A percentile compares a stretch with the other conserved stretches of the same genome.
Conservation (phyloP, 2,329 filamentous ascomycete genomes). For the Sporothrix schenckii region DNA sequence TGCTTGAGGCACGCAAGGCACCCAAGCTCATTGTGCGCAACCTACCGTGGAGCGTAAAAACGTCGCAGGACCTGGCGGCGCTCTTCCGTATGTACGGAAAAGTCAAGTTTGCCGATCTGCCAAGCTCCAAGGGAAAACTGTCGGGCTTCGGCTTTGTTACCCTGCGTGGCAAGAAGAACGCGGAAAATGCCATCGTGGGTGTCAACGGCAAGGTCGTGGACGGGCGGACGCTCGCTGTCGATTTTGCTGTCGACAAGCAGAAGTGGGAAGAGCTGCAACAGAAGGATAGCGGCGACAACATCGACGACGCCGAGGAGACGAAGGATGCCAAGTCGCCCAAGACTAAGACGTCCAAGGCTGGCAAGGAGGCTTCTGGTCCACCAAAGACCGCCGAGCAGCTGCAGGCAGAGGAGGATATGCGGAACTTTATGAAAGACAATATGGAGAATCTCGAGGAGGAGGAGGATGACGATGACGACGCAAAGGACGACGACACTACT, state of each 20-base stretch:
- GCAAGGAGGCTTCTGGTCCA: slow-evolving; percentile 40
- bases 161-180: slow-evolving; percentile 84
- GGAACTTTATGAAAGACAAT: slow-evolving; percentile 62
- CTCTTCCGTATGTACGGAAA: slow-evolving; percentile 90
- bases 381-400: slow-evolving; percentile 42
- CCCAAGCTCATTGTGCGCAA: slow-evolving; percentile 89
- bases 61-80: slow-evolving; percentile 73
- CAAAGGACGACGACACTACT: slow-evolving; percentile 52
- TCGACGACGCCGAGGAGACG: slow-evolving; percentile 44
- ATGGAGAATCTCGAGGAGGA: slow-evolving; percentile 59
- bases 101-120: slow-evolving; percentile 83
- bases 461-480: slow-evolving; percentile 51
- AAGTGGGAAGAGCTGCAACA: slow-evolving; percentile 73
- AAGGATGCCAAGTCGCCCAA: slow-evolving; percentile 34
- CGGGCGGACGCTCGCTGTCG: slow-evolving; percentile 84
- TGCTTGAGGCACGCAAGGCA: slow-evolving; percentile 62
- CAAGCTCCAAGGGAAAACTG: slow-evolving; percentile 74
- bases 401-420: slow-evolving; percentile 48
- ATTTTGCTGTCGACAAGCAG: slow-evolving; percentile 93
- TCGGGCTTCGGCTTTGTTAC: slow-evolving; percentile 93
- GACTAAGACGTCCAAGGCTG: slow-evolving; percentile 41
- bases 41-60: slow-evolving; percentile 93
- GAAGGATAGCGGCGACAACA: slow-evolving; percentile 40
- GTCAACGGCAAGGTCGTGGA: slow-evolving; percentile 91
- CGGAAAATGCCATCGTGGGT: slow-evolving; percentile 79